A percentile compares a stretch with the other conserved stretches of the same genome.
Conservation (phyloP, 345 rosid species). For the Boechera divaricarpa region DNA sequence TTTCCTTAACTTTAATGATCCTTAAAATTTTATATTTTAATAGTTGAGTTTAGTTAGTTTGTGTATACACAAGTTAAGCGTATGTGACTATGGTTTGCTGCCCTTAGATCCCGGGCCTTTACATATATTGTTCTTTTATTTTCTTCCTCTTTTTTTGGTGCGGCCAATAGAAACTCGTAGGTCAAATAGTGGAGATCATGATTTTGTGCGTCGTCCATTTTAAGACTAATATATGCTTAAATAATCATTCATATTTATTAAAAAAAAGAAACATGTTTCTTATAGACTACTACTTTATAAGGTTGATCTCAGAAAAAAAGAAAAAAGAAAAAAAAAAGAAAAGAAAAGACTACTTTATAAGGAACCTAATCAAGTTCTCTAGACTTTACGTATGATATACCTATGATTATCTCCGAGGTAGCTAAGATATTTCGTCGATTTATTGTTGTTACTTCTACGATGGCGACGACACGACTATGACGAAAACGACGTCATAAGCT, state of each 20-base stretch:
- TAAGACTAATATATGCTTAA: slow-evolving; percentile 1
- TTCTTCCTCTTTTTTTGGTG: background rate
- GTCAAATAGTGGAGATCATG: background rate
- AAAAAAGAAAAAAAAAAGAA: no score
- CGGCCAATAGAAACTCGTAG: background rate
- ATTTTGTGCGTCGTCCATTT: slow-evolving; percentile 7
- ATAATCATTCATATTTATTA: background rate
- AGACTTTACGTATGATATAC: background rate
- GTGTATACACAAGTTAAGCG: no score
- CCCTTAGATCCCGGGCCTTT: background rate
- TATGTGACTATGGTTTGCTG: no score
- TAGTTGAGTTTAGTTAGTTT: no score
- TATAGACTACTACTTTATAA: no score
- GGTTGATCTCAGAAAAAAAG: no score
- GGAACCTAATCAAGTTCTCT: background rate
- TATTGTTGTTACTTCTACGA: background rate
- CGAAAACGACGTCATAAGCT: no score
- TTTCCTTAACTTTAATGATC: no score
- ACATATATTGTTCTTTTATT: background rate
- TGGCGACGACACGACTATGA: background rate
- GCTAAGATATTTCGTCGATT: background rate
- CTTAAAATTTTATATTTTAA: no score
- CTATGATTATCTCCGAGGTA: background rate
- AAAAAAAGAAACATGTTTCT: background rate
- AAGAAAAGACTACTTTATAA: no score